Evolutionary conservation across 2,329 filamentous ascomycete species (phyloP).

Genomic region (Lasiodiplodia sp.): DNA sequence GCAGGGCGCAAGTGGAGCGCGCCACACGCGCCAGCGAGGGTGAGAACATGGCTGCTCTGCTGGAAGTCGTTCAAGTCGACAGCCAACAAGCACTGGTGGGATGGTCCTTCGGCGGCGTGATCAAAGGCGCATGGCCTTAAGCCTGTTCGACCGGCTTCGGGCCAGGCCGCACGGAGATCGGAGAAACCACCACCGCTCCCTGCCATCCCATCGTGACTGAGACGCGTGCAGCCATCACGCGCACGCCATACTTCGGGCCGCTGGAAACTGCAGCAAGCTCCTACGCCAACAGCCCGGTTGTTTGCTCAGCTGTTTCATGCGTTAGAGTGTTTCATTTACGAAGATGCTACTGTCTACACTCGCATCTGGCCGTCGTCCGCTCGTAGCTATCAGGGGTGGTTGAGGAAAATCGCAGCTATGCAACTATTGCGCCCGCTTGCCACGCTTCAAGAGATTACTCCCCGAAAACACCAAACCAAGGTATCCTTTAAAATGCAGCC

Average conservation of each 20-base stretch:
- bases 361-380: conserved; percentile 22
- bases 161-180: conserved; percentile 4
- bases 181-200: conserved; percentile 3
- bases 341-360: conserved; percentile 9
- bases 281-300: conserved; percentile 6
- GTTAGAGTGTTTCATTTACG: conserved; percentile 12
- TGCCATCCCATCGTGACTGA: background rate
- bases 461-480: conserved; percentile 29
- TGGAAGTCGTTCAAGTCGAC: conserved; percentile 24
- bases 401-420: conserved; percentile 26
- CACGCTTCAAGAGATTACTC: conserved; percentile 13
- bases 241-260: background rate
- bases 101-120: conserved; percentile 20
- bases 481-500: conserved; percentile 31
- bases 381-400: conserved; percentile 15
- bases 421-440: conserved; percentile 25
- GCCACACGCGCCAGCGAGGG: conserved; percentile 47
- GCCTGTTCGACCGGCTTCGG: conserved; percentile 20
- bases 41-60: conserved; percentile 46
- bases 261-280: background rate
- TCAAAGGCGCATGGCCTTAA: conserved; percentile 15
- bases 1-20: conserved; percentile 43
- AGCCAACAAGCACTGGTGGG: conserved; percentile 21
- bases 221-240: background rate
- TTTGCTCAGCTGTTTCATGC: background rate